Percentiles rank a stretch among this genome's conserved stretches.
phyloP scores from a whole-genome alignment of 1,284 basidiomycete genomes.

The Austropuccinia psidii region DNA sequence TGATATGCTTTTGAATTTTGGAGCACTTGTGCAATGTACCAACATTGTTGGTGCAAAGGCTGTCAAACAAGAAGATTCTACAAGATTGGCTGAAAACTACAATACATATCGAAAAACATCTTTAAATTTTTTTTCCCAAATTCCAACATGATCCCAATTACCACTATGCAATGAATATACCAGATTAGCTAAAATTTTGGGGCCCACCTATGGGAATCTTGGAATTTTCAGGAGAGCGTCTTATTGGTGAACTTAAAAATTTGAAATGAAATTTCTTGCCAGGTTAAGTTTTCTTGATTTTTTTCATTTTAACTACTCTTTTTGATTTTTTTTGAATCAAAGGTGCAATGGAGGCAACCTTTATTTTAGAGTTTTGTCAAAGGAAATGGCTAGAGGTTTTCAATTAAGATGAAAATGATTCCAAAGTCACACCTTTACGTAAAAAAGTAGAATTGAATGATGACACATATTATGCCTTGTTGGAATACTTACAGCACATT shows the following conservation, averaged over 20 bases:
- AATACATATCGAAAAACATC: conserved; percentile 1
- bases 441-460: no score
- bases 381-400: no score
- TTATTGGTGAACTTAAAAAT: conserved; percentile 33
- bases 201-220: conserved; percentile 36
- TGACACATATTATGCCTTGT: no score
- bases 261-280: conserved; percentile 36
- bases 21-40: conserved; percentile 30
- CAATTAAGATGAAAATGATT: no score
- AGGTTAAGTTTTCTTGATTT: no score
- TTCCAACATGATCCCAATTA: conserved; percentile 27
- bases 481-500: no score
- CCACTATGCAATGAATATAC: conserved; percentile 37
- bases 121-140: not conserved
- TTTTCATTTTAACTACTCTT: no score
- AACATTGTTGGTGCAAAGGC: conserved; percentile 24
- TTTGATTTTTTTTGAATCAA: no score
- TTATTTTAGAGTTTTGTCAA: no score
- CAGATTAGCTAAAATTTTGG: conserved; percentile 35
- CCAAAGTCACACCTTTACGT: no score
- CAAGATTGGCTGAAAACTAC: not conserved
- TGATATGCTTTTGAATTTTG: conserved; percentile 5
- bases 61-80: conserved; percentile 6
- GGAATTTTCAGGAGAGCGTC: conserved; percentile 36
- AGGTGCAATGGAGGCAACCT: no score